Evolutionary conservation across 371 early-diverging fungal species (phyloP), one percentile per base, ranked within the genome.

Genomic region (Apophysomyces variabilis): DNA sequence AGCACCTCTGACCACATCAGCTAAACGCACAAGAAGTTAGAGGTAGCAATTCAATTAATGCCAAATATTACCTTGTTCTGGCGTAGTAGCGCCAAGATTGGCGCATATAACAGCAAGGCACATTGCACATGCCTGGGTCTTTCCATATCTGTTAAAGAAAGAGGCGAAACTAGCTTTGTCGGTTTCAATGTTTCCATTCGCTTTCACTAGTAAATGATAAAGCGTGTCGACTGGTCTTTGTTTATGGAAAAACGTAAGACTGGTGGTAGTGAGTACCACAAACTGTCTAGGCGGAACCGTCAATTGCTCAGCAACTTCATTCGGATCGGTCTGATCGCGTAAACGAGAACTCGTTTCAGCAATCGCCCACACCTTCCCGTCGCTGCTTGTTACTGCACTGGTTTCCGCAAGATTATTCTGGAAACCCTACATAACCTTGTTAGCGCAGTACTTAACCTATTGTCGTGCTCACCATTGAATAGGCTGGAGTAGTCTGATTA

Each of bases 291-390:
- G 76, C 9, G 90, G 86, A 18, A 72, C 64, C 5, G 81, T 74
- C 3, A 88, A 69, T 62, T 88, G 92, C 1, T 86, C 83, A 1
- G 85, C 84, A 44, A 93, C 71, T 66, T 93, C 93, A 18, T 73
- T 77, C 6, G 72, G 44, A 7, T 41, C 45, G n/a, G 62, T 66
- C 5, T 66, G 57, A 9, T 65, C 69, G 2, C 41, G 37, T 7
- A 56, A n/a, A 13, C 66, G 56, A n/a, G 61, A 16, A 8, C 62
- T 60, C 8, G 64, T 61, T 71, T 94, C 95, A 1, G 89, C 82
- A 67, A 95, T 89, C n/a, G 86, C 87, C 89, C 90, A 93, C 12
- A 90, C 87, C 64, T 89, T 89, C 36, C 95, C 94, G 38, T 91
- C 89, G 37, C 88, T 59, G n/a, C 72, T 78, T n/a, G 75, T 46